phyloP scores from a whole-genome alignment of 176 grass and related monocot genomes.

The Ampelocalamus luodianensis region DNA sequence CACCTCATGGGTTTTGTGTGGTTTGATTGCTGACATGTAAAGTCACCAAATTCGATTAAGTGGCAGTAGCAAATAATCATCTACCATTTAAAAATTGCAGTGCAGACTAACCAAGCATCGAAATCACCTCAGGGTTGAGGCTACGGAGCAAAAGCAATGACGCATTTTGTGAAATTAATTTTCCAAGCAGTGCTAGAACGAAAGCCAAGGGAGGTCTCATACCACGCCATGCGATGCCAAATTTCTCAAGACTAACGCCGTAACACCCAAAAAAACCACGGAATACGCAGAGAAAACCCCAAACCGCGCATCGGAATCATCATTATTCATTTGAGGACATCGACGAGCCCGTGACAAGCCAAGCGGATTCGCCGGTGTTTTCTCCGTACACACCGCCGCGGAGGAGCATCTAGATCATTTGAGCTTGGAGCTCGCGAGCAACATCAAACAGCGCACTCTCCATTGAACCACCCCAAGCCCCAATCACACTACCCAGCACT shows the following conservation, averaged over 20 bases:
- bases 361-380: constrained; percentile 5
- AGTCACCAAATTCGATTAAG: neutral
- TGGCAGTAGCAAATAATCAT: neutral
- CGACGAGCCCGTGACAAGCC: constrained; percentile 10
- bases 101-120: neutral
- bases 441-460: neutral
- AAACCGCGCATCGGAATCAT: neutral
- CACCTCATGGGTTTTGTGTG: neutral
- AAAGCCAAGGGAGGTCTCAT: neutral
- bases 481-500: neutral
- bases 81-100: constrained; percentile 20
- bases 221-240: neutral
- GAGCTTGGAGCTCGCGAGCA: neutral
- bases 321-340: neutral
- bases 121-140: neutral
- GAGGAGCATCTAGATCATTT: constrained; percentile 1
- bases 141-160: neutral
- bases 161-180: neutral
- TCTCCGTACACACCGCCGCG: neutral
- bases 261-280: neutral
- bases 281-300: constrained; percentile 30
- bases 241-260: neutral
- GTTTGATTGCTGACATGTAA: neutral
- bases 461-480: neutral
- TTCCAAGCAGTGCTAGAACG: neutral